phyloP scores from a whole-genome alignment of 1,284 basidiomycete species.

The Pisolithus thermaeus region DNA sequence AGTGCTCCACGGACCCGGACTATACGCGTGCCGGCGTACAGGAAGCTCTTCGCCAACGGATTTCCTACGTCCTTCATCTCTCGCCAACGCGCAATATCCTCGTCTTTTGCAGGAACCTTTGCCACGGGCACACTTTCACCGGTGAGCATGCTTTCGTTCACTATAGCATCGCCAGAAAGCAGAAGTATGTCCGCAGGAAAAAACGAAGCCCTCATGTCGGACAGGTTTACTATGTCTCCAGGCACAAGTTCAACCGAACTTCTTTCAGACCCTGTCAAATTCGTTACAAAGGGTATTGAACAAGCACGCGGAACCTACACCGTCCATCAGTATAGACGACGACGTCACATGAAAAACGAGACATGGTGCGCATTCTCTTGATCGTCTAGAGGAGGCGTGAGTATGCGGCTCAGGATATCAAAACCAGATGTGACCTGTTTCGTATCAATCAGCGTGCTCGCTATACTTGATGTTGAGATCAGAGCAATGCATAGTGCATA shows the following conservation, averaged over 20 bases:
- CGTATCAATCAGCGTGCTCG: constrained; percentile 89
- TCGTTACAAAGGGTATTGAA: constrained; percentile 1
- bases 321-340: constrained; percentile 66
- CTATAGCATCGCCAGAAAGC: constrained; percentile 92
- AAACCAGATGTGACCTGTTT: constrained; percentile 55
- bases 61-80: constrained; percentile 61
- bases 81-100: constrained; percentile 64
- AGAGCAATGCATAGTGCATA: constrained; percentile 97
- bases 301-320: constrained; percentile 47
- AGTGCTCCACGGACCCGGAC: constrained; percentile 81
- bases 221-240: constrained; percentile 90
- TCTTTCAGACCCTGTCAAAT: constrained; percentile 54
- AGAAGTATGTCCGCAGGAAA: constrained; percentile 92
- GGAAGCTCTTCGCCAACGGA: constrained; percentile 80
- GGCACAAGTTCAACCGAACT: constrained; percentile 85
- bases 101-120: constrained; percentile 75
- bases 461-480: constrained; percentile 85
- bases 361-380: constrained; percentile 94
- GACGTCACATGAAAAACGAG: constrained; percentile 81
- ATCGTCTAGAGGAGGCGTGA: constrained; percentile 61
- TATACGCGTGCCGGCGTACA: constrained; percentile 91
- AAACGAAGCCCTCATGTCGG: constrained; percentile 66
- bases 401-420: not conserved
- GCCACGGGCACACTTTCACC: constrained; percentile 94
- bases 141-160: constrained; percentile 98